Conservation (phyloP, 2,329 filamentous ascomycete genomes). For the Claviceps cyperi region DNA sequence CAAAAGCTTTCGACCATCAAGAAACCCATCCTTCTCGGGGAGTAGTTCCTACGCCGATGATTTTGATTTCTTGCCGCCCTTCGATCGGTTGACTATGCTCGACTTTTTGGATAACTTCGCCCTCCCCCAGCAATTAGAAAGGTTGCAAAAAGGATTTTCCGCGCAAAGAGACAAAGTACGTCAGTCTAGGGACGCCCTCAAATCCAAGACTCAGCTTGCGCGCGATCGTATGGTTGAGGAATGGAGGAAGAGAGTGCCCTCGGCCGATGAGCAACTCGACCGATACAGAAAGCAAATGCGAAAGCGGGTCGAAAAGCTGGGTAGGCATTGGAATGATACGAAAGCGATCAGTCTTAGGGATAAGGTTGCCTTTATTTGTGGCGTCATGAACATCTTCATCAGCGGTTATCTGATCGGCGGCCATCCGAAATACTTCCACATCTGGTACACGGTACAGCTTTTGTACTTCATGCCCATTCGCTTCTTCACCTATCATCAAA, state of each 20-base stretch:
- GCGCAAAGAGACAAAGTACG: constrained; percentile 75
- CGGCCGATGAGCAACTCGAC: constrained; percentile 82
- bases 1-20: constrained; percentile 48
- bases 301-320: constrained; percentile 73
- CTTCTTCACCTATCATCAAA: constrained; percentile 77
- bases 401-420: constrained; percentile 88
- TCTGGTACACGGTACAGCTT: constrained; percentile 82
- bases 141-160: constrained; percentile 69
- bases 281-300: constrained; percentile 83
- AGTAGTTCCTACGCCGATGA: constrained; percentile 79
- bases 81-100: constrained; percentile 82
- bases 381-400: constrained; percentile 93
- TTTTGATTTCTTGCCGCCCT: constrained; percentile 72
- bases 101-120: constrained; percentile 92
- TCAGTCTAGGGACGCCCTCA: constrained; percentile 67
- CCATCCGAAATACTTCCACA: constrained; percentile 71
- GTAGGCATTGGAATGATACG: constrained; percentile 75
- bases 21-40: constrained; percentile 68
- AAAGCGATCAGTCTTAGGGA: constrained; percentile 79
- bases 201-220: constrained; percentile 61
- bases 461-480: constrained; percentile 96
- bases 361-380: constrained; percentile 91
- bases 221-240: constrained; percentile 83
- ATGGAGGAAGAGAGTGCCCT: constrained; percentile 73
- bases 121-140: constrained; percentile 78